Conservation (phyloP, 1,284 basidiomycete genomes). For the Rhodotorula mucilaginosa region DNA sequence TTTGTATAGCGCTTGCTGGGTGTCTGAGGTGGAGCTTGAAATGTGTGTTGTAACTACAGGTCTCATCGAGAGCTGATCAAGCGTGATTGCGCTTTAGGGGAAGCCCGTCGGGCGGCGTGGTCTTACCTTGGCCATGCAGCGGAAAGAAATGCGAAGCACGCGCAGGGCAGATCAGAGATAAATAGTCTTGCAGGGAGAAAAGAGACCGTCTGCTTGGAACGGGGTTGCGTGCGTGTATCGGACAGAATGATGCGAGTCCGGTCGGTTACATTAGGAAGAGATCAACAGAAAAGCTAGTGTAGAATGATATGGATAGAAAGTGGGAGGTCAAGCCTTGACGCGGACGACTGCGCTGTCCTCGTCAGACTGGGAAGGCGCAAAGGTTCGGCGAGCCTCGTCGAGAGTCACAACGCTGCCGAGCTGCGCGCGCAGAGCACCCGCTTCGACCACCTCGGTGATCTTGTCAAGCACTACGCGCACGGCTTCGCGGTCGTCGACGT, state of each 20-base stretch:
- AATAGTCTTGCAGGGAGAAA: no score
- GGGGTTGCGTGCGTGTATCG: no score
- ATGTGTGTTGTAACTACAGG: no score
- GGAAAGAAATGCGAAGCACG: no score
- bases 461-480: slow-evolving; percentile 34
- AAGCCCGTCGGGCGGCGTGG: no score
- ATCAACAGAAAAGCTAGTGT: neutral
- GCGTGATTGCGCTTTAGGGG: no score
- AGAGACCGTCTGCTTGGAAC: no score
- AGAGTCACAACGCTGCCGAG: slow-evolving; percentile 28
- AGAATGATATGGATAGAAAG: neutral
- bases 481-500: slow-evolving; percentile 31
- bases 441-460: slow-evolving; percentile 32
- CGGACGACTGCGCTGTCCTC: slow-evolving; percentile 18
- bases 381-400: slow-evolving; percentile 34
- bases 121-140: no score
- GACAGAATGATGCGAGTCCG: neutral
- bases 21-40: no score
- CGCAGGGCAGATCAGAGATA: no score
- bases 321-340: slow-evolving; percentile 13
- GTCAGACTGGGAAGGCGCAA: slow-evolving; percentile 14
- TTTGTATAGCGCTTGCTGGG: no score
- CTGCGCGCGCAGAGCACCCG: slow-evolving; percentile 25
- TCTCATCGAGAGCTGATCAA: no score
- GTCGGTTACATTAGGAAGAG: neutral